Evolutionary conservation across 192 early-diverging fungal genomes (phyloP).

Genomic region (Linderina pennispora): DNA sequence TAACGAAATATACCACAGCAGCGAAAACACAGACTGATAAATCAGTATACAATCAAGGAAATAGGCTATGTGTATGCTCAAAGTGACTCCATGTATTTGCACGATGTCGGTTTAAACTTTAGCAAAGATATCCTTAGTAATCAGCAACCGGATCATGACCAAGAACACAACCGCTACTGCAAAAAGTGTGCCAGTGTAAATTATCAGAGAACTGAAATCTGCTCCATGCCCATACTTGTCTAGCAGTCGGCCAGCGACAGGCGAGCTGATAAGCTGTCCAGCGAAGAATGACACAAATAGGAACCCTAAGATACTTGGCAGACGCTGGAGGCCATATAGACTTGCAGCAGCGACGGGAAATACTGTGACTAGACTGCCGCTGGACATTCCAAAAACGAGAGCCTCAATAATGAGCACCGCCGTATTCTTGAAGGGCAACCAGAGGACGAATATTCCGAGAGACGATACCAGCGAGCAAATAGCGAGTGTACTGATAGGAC

Average conservation of each 20-base stretch:
- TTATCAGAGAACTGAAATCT: slow-evolving; percentile 13
- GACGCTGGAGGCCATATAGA: slow-evolving; percentile 16
- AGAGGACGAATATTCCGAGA: slow-evolving; percentile 16
- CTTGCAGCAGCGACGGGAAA: slow-evolving; percentile 17
- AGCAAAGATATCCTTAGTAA: background rate
- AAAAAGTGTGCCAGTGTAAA: slow-evolving; percentile 20
- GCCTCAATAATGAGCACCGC: slow-evolving; percentile 8
- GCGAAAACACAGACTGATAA: no score
- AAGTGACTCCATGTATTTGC: no score
- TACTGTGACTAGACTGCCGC: slow-evolving; percentile 16
- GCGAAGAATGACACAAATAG: slow-evolving; percentile 11
- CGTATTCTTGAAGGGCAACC: slow-evolving; percentile 20
- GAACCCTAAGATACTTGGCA: slow-evolving; percentile 25
- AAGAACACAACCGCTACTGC: slow-evolving; percentile 3
- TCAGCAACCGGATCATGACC: background rate
- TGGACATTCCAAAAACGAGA: slow-evolving; percentile 16
- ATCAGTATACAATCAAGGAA: no score
- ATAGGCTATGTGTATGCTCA: no score
- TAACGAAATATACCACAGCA: no score
- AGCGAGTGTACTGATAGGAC: slow-evolving; percentile 14
- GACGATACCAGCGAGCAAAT: slow-evolving; percentile 2
- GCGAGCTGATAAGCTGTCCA: slow-evolving; percentile 13
- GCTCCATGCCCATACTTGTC: slow-evolving; percentile 30
- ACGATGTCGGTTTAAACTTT: no score
- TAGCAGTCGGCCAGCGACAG: slow-evolving; percentile 9